phyloP scores from a whole-genome alignment of 163 green algal species.

The Prototheca wickerhamii region DNA sequence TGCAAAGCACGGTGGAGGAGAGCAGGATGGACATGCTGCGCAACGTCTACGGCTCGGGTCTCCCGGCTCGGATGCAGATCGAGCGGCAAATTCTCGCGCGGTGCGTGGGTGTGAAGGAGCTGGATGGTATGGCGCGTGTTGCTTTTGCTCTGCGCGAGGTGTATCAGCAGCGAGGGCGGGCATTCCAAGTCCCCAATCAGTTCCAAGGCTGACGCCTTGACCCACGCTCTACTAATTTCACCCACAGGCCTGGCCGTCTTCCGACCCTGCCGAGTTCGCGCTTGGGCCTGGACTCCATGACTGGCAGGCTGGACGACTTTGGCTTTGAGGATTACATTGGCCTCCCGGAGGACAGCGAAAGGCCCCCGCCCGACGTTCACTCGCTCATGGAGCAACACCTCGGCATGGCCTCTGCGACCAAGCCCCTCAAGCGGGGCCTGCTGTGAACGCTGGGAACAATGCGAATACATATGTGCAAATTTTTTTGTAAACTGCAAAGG shows the following conservation, averaged over 20 bases:
- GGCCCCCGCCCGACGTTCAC: constrained; percentile 51
- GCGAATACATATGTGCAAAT: neutral
- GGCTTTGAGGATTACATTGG: constrained; percentile 66
- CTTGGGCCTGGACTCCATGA: constrained; percentile 66
- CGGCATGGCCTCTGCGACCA: constrained; percentile 34
- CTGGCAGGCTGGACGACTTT: constrained; percentile 75
- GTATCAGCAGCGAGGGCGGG: no score
- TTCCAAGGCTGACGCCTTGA: no score
- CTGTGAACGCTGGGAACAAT: constrained; percentile 10
- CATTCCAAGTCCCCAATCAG: no score
- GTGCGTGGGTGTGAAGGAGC: constrained; percentile 13
- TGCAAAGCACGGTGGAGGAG: constrained; percentile 9
- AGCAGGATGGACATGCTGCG: constrained; percentile 51
- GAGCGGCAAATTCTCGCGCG: constrained; percentile 76
- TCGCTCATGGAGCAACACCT: constrained; percentile 61
- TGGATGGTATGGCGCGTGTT: neutral
- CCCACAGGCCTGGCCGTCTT: constrained; percentile 52
- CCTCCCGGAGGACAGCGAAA: constrained; percentile 30
- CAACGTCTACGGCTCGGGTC: constrained; percentile 67
- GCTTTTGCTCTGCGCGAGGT: no score
- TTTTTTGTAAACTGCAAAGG: neutral
- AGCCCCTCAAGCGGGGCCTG: constrained; percentile 30
- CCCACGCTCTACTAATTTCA: neutral
- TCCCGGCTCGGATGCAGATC: constrained; percentile 69
- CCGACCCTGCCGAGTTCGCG: constrained; percentile 61